These are phyloP conservation scores for Cryomyces minteri DNA, from an alignment of 495 filamentous ascomycete species.

Conservation along the genomic window DNA sequence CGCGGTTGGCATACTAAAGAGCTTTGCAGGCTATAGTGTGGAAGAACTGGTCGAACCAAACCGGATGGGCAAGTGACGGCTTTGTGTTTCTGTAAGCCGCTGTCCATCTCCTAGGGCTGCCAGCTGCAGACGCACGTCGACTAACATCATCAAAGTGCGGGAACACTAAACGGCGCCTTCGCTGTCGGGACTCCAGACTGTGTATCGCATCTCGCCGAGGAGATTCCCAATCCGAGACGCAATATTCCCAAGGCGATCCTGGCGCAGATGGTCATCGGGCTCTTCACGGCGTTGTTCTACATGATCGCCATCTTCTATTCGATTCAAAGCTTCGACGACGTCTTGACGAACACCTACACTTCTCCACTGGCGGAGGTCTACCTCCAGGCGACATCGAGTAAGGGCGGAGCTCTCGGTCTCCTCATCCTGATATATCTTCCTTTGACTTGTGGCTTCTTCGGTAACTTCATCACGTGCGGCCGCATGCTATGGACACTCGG, in stretches of 20 bases:
- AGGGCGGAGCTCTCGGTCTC: conserved; percentile 41
- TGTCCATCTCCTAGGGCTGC: too few species aligned
- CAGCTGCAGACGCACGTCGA: too few species aligned
- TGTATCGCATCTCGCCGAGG: conserved; percentile 65
- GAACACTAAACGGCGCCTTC: conserved; percentile 76
- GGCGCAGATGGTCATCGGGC: conserved; percentile 30
- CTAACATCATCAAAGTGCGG: conserved; percentile 17
- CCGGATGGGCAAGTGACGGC: conserved; percentile 47
- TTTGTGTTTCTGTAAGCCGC: conserved; percentile 44
- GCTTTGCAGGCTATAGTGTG: conserved; percentile 12
- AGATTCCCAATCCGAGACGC: conserved; percentile 46
- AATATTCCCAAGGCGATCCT: conserved; percentile 41
- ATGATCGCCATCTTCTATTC: conserved; percentile 56
- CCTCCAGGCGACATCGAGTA: conserved; percentile 47
- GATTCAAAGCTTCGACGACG: conserved; percentile 41
- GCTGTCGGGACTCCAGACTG: conserved; percentile 57
- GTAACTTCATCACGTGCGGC: conserved; percentile 56
- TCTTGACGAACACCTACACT: conserved; percentile 33
- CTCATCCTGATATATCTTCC: conserved; percentile 51
- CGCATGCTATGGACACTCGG: conserved; percentile 75
- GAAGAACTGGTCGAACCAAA: conserved; percentile 33
- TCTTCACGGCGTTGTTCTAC: conserved; percentile 53
- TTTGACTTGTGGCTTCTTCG: conserved; percentile 41
- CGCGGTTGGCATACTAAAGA: too few species aligned
- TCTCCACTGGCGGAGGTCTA: conserved; percentile 73